Base-by-base conservation (phyloP, 371 early-diverging fungal species). In the Mortierella sp. region DNA sequence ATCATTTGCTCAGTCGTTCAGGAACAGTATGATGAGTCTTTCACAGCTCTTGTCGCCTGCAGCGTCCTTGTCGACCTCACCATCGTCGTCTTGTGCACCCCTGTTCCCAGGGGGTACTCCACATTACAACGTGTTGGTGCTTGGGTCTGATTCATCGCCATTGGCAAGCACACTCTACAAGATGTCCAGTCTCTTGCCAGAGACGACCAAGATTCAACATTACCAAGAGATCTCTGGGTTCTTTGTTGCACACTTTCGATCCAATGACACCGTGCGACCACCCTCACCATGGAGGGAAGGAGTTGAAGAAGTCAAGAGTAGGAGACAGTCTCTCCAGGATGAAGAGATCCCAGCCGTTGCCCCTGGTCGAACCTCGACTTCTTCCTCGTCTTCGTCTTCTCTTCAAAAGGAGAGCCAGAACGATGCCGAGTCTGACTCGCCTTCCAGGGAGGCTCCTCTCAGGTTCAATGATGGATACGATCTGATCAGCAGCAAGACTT, bases 141-240 rank as follows among this genome's bases (percentile, higher is more conserved):
- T 76, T 27, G 77, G 77, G 3, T 76, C 70, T 0, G 77, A 76
- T 39, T 76, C 77, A n/a, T 65, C 77, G 2, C 70, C 77, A 2
- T 19, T 76, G 55, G 77, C 77, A 19, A 69, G 70, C 17, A 76
- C 77, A 1, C 58, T 76, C 12, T 76, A 76, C 59, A 76, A 76
- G 63, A 61, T 76, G 69, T 76, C 77, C 17, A 39, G 66, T 29
- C 51, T 69, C 1, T 47, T 76, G n/a, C 77, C 77, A 3, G 54
- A 50, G 1, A 54, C 70, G 6, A 61, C 50, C 27, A 76, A 76
- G 59, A 65, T 76, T 52, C 41, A 59, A 6, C 77, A 76, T 19
- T 76, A 76, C 45, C 77, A 76, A 47, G 77, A 76, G 66, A 76
- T 76, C 24, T 76, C 77, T 12, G 77, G 77, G 2, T 76, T 76